Percentiles rank a stretch among this genome's conserved stretches.
Conservation (phyloP, 2,329 filamentous ascomycete species). For the Neofusicoccum cordaticola region DNA sequence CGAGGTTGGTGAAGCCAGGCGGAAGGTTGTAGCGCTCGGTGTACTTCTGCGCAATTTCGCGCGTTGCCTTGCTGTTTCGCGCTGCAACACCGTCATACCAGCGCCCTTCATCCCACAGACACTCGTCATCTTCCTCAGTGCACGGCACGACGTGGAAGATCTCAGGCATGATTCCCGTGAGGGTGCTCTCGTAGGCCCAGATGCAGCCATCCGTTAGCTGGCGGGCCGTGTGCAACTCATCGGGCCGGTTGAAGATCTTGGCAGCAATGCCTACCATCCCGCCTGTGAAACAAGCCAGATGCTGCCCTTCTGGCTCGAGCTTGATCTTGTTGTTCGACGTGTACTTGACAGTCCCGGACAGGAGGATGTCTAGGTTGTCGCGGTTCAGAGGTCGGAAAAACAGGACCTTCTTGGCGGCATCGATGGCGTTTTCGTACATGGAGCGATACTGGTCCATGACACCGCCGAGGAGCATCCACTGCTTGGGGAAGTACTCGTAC, state of each 20-base stretch:
- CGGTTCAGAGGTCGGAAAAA: conserved; percentile 76
- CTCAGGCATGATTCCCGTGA: conserved; percentile 56
- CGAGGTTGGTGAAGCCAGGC: conserved; percentile 31
- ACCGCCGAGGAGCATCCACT: conserved; percentile 76
- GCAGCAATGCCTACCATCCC: conserved; percentile 56
- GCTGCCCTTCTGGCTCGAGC: conserved; percentile 46
- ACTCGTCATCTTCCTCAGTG: conserved; percentile 37
- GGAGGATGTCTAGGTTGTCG: conserved; percentile 65
- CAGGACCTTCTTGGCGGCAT: conserved; percentile 68
- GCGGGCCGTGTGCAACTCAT: conserved; percentile 49
- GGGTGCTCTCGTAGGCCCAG: conserved; percentile 52
- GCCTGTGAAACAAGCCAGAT: conserved; percentile 54
- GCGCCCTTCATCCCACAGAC: conserved; percentile 42
- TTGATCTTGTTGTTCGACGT: conserved; percentile 44
- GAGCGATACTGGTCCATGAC: conserved; percentile 67
- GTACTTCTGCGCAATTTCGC: conserved; percentile 30
- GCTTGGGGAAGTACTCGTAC: conserved; percentile 59
- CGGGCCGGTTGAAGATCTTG: conserved; percentile 49
- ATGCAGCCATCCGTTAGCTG: conserved; percentile 56
- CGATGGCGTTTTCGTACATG: conserved; percentile 67
- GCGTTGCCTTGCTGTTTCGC: conserved; percentile 20
- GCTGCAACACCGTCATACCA: conserved; percentile 41
- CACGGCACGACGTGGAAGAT: conserved; percentile 45
- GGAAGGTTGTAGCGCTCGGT: conserved; percentile 34
- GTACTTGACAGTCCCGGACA: conserved; percentile 58